Conservation (phyloP, 768 basidiomycete genomes). For the Naematelia encephala region DNA sequence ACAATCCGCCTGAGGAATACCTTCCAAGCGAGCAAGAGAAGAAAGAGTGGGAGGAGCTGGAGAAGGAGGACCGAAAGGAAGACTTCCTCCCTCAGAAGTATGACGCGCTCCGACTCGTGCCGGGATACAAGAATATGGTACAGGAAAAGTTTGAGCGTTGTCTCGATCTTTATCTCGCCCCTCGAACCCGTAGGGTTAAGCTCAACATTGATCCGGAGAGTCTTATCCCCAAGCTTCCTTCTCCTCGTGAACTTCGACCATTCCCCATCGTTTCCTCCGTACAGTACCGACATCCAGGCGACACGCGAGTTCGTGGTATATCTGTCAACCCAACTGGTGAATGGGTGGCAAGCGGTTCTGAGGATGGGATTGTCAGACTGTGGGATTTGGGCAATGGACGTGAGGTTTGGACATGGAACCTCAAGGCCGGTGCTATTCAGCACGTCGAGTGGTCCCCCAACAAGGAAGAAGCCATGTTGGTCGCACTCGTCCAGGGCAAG, state of each 20-base stretch:
- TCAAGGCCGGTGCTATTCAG: slow-evolving; percentile 69
- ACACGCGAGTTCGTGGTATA: slow-evolving; percentile 66
- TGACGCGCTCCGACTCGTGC: slow-evolving; percentile 77
- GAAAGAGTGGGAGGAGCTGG: slow-evolving; percentile 73
- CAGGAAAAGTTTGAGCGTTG: slow-evolving; percentile 90
- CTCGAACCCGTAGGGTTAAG: slow-evolving; percentile 68
- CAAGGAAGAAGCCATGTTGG: slow-evolving; percentile 64
- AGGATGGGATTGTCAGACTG: slow-evolving; percentile 75
- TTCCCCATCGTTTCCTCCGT: slow-evolving; percentile 86
- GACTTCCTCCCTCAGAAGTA: slow-evolving; percentile 88
- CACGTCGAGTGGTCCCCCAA: slow-evolving; percentile 92
- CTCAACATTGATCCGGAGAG: slow-evolving; percentile 88
- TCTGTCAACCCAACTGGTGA: slow-evolving; percentile 81
- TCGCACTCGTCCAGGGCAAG: slow-evolving; percentile 47
- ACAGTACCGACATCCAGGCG: slow-evolving; percentile 63
- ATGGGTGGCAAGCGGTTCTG: slow-evolving; percentile 90
- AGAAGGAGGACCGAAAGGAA: slow-evolving; percentile 83
- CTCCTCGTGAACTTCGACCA: slow-evolving; percentile 81
- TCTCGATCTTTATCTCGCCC: slow-evolving; percentile 93
- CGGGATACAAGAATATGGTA: slow-evolving; percentile 85
- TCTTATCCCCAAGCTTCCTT: slow-evolving; percentile 89
- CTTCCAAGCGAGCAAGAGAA: slow-evolving; percentile 78
- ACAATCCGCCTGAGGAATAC: slow-evolving; percentile 97
- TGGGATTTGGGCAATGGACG: slow-evolving; percentile 91
- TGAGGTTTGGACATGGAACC: slow-evolving; percentile 81